Base-by-base conservation (phyloP, 768 basidiomycete genomes). In the Russula virescens region DNA sequence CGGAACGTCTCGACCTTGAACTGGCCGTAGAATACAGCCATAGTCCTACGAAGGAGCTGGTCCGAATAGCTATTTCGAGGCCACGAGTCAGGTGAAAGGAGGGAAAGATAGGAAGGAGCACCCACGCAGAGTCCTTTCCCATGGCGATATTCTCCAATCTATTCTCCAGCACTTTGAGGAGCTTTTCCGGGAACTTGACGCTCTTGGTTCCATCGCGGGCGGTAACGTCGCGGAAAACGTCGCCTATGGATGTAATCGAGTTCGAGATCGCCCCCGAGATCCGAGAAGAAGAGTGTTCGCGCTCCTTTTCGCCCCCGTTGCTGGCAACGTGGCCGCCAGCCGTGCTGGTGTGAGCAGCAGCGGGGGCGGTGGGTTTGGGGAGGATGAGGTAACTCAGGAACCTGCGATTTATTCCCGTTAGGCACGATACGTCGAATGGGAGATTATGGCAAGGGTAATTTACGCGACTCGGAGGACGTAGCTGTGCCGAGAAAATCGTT, bases 181-280 rank as follows among this genome's bases (percentile, higher is more conserved):
- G 77, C 75, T 94, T 94, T 76, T 98, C 94, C 0, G 96, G 95
- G 73, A 95, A 98, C 72, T 91, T 92, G 71, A 91, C 89, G 63
- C 84, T 89, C 77, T 89, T 93, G 58, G 85, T 83, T 6, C 90
- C 87, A 74, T 88, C 88, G 63, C 85, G 74, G 14, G 58, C 63
- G 5, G 63, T 64, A 60, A 84, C 81, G 68, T 89, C 91, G 72
- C 86, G 86, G 78, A 91, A 89, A 73, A 92, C 78, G 72, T 93
- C 91, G 26, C 85, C 84, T 61, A 94, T 83, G 13, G 80, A 80
- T 53, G 81, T 75, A 65, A 83, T 76, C 45, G 82, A 80, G 63
- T 73, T 74, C 14, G 81, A 79, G 49, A 91, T 76, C 6, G 89
- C 86, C 53, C 75, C 77, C 1, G 86, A 83, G 35, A 91, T 74